Conservation (phyloP, 2,329 filamentous ascomycete genomes). For the Aspergillus ochraceoroseus region DNA sequence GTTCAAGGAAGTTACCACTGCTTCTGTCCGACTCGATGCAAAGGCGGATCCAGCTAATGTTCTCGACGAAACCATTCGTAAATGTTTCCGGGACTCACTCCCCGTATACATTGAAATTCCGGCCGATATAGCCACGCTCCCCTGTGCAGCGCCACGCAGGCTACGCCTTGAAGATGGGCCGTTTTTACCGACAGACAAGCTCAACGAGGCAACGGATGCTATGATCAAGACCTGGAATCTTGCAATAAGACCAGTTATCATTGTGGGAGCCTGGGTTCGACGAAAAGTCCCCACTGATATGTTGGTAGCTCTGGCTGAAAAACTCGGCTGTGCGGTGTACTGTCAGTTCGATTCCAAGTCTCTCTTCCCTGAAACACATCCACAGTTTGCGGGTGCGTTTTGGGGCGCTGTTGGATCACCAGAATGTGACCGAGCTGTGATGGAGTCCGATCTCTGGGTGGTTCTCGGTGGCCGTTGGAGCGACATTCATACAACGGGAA, state of each 20-base stretch:
- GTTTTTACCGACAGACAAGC: background rate
- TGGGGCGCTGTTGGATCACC: background rate
- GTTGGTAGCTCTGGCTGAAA: conserved; percentile 3
- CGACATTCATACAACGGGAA: conserved; percentile 6
- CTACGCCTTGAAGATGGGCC: background rate
- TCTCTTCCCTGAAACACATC: conserved; percentile 6
- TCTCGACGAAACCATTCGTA: conserved; percentile 4
- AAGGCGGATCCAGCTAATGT: background rate
- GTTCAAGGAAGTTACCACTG: conserved; percentile 6
- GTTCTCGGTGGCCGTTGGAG: conserved; percentile 7
- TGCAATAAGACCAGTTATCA: background rate
- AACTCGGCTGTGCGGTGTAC: conserved; percentile 6
- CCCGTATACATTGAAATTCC: conserved; percentile 16
- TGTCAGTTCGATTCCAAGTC: conserved; percentile 10
- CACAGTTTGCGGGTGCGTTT: conserved; percentile 8
- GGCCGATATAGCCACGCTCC: background rate
- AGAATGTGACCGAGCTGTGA: background rate
- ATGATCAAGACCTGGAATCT: background rate
- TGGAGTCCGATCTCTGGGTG: conserved; percentile 9
- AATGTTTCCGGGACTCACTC: conserved; percentile 3
- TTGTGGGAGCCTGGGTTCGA: conserved; percentile 1
- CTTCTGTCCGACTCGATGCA: background rate
- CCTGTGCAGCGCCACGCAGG: background rate
- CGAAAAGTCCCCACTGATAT: background rate
- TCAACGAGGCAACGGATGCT: background rate